phyloP scores from a whole-genome alignment of 306 rosid species.

The Cicer bijugum region DNA sequence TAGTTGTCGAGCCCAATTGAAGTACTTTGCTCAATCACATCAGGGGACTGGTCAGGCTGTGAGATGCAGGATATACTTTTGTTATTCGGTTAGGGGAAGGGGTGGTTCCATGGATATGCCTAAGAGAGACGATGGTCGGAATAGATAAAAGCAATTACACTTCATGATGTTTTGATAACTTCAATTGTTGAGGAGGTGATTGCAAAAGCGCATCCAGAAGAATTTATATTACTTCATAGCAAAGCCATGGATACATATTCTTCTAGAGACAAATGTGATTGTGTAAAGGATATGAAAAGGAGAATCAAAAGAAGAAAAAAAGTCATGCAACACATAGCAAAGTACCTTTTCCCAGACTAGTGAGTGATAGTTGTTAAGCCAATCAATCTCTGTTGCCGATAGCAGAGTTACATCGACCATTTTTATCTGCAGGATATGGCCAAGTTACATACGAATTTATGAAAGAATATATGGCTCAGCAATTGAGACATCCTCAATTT shows the following conservation, averaged over 20 bases:
- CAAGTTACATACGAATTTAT: conserved; percentile 21
- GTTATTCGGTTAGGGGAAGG: not conserved
- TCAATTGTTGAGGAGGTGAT: conserved; percentile 10
- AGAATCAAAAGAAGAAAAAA: not conserved
- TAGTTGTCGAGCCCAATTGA: not conserved
- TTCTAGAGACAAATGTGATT: conserved; percentile 20
- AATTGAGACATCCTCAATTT: conserved; percentile 32
- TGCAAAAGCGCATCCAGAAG: conserved; percentile 9
- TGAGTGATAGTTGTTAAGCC: conserved; percentile 86
- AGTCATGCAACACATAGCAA: conserved; percentile 31
- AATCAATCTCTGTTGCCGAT: conserved; percentile 67
- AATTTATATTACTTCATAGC: conserved; percentile 23
- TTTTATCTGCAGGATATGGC: conserved; percentile 69
- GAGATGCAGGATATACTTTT: conserved; percentile 8
- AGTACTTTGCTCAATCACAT: not conserved
- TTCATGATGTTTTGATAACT: not conserved
- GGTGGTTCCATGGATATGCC: not conserved
- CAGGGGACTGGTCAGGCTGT: not conserved
- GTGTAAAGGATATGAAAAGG: not conserved
- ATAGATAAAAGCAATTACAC: not conserved
- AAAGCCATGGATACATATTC: conserved; percentile 20
- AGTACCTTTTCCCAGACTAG: conserved; percentile 92
- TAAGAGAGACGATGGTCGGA: not conserved
- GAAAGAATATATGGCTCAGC: conserved; percentile 39
- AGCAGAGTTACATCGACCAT: conserved; percentile 78